A percentile compares a stretch with the other conserved stretches of the same genome.
Evolutionary conservation across 768 basidiomycete genomes (phyloP).

Genomic region (Mycena vitilis): DNA sequence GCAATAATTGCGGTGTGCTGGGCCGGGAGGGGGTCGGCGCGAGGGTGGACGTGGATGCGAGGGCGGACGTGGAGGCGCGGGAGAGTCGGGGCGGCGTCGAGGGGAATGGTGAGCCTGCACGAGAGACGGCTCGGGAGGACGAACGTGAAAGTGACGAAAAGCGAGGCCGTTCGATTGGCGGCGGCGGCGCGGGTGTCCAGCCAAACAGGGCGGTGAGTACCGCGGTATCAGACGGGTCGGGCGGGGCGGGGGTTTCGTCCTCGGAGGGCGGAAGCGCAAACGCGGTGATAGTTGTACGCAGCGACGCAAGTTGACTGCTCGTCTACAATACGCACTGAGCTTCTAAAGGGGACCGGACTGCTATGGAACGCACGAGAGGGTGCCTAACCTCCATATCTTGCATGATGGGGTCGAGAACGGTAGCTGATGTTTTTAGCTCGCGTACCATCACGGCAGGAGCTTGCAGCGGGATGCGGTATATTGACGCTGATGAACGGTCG

Average conservation of each 20-base stretch:
- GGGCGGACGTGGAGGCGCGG: slow-evolving; percentile 49
- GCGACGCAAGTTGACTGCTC: slow-evolving; percentile 63
- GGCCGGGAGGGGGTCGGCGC: slow-evolving; percentile 37
- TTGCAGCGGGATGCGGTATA: slow-evolving; percentile 81
- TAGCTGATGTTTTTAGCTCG: slow-evolving; percentile 68
- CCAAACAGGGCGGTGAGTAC: slow-evolving; percentile 62
- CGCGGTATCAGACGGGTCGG: slow-evolving; percentile 52
- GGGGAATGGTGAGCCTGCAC: slow-evolving; percentile 45
- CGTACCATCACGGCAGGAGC: slow-evolving; percentile 72
- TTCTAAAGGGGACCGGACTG: not conserved
- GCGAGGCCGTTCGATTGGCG: slow-evolving; percentile 45
- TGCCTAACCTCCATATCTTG: slow-evolving; percentile 72
- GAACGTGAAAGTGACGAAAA: slow-evolving; percentile 45
- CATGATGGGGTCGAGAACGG: slow-evolving; percentile 63
- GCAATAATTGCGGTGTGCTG: slow-evolving; percentile 35
- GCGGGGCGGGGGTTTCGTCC: slow-evolving; percentile 34
- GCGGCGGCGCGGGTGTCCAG: slow-evolving; percentile 57
- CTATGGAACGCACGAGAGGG: slow-evolving; percentile 67
- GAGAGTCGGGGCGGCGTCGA: slow-evolving; percentile 47
- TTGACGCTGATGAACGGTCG: slow-evolving; percentile 55
- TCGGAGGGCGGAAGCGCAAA: slow-evolving; percentile 40
- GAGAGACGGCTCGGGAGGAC: slow-evolving; percentile 26
- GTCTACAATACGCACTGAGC: slow-evolving; percentile 53
- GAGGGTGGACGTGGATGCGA: slow-evolving; percentile 32
- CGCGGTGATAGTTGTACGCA: slow-evolving; percentile 60